Evolutionary conservation across 257 asterid species (phyloP), one percentile per base, ranked within the genome.

Genomic region (Forsythia viridissima): DNA sequence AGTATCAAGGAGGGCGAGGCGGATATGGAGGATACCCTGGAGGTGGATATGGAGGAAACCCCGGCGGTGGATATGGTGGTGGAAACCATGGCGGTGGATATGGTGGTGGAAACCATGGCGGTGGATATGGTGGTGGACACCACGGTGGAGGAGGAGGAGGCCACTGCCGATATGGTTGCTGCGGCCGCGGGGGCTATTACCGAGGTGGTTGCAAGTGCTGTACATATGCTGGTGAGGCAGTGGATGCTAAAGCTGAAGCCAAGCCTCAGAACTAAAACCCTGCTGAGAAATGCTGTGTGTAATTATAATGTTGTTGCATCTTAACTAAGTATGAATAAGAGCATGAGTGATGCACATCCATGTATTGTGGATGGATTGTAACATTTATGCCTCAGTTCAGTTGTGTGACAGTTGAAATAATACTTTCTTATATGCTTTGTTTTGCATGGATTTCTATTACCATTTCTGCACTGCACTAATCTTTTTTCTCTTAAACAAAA

Each of bases 151-250:
- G n/a, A 16, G 73, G 73, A 6, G 69, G 70, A 48, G 34, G 59
- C 8, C 0, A 18, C 36, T 79, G 82, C 73, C 77, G 71, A 9
- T 38, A 77, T 37, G 85, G 82, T 1, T 72, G 85, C 68, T 82
- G 82, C 30, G 79, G 85, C 6, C 43, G 59, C n/a, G n/a, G n/a
- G 67, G 38, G 61, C 70, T 65, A 30, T 59, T 39, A 43, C 71
- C 8, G 38, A 34, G 57, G 80, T 9, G 68, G 79, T 20, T 82
- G 85, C 77, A 72, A 79, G 4, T 73, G 85, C 76, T 82, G 85
- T 79, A 51, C 5, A 13, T 82, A 36, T 44, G 82, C 77, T 1
- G 82, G 82, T 21, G 73, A 77, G 79, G 69, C 73, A 44, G 51
- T 65, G 8, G 84, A 80, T 63, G 84, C 48, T 20, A 72, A 46